Evolutionary conservation across 768 basidiomycete genomes (phyloP).

Genomic region (Melanogaster broomeanus): DNA sequence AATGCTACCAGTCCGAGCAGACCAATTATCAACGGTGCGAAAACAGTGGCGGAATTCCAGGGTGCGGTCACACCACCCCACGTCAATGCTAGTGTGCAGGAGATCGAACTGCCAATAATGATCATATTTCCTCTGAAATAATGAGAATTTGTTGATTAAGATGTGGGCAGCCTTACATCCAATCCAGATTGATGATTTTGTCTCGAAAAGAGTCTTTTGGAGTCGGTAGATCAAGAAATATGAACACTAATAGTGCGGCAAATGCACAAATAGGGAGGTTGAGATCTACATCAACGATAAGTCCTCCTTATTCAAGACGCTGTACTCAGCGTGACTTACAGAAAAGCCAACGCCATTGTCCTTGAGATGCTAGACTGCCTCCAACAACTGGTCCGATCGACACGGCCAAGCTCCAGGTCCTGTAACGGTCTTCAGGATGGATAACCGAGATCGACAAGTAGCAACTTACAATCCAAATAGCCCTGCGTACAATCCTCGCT

Average conservation of each 20-base stretch:
- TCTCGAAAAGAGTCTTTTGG: conserved; percentile 35
- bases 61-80: conserved; percentile 47
- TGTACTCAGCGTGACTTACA: conserved; percentile 34
- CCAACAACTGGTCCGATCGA: conserved; percentile 39
- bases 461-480: conserved; percentile 37
- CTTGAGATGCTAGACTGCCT: conserved; percentile 32
- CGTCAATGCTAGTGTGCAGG: conserved; percentile 44
- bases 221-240: conserved; percentile 35
- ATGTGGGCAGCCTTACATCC: conserved; percentile 34
- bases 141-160: not conserved
- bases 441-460: not conserved
- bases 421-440: not conserved
- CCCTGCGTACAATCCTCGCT: conserved; percentile 42
- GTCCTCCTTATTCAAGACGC: not conserved
- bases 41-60: conserved; percentile 42
- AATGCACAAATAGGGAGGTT: conserved; percentile 41
- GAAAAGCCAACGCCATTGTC: conserved; percentile 45
- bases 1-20: conserved; percentile 38
- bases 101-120: conserved; percentile 37
- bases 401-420: conserved; percentile 38
- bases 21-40: conserved; percentile 47
- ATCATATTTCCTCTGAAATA: conserved; percentile 45
- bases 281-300: conserved; percentile 29
- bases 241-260: conserved; percentile 25
- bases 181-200: conserved; percentile 44